phyloP scores from a whole-genome alignment of 306 rosid species.

The Ochetophila trinervis region DNA sequence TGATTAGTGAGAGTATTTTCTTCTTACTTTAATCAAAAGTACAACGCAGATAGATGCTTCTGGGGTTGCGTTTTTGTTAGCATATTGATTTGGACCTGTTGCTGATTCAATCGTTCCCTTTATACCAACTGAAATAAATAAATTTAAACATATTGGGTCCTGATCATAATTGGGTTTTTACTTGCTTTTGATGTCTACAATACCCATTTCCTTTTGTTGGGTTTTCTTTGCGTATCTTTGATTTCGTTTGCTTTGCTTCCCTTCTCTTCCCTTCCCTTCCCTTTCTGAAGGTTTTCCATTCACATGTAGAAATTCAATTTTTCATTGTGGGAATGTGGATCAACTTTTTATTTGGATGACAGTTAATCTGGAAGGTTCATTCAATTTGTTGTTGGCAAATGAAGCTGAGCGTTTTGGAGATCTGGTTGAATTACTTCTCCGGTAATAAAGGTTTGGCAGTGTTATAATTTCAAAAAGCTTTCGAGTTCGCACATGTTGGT shows the following conservation, averaged over 20 bases:
- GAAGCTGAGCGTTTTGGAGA: slow-evolving; percentile 54
- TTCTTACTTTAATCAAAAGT: slow-evolving; percentile 38
- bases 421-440: slow-evolving; percentile 47
- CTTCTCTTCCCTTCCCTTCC: slow-evolving; percentile 31
- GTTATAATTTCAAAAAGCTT: too few species aligned
- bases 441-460: slow-evolving; percentile 34
- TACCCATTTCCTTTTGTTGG: slow-evolving; percentile 1
- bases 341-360: slow-evolving; percentile 29
- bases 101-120: slow-evolving; percentile 18
- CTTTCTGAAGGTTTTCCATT: slow-evolving; percentile 20
- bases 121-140: slow-evolving; percentile 21
- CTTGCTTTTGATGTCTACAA: slow-evolving; percentile 22
- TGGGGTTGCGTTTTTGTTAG: slow-evolving; percentile 25
- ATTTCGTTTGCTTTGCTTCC: slow-evolving; percentile 7
- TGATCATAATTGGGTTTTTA: slow-evolving; percentile 30
- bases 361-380: slow-evolving; percentile 36
- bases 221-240: slow-evolving; percentile 11
- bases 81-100: slow-evolving; percentile 34
- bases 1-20: slow-evolving; percentile 24
- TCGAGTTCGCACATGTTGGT: slow-evolving; percentile 17
- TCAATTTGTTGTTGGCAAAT: slow-evolving; percentile 51
- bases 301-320: slow-evolving; percentile 19
- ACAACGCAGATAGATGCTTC: slow-evolving; percentile 30
- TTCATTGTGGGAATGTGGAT: slow-evolving; percentile 48
- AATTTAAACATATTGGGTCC: neutral